phyloP scores from a whole-genome alignment of 1,284 basidiomycete species.

The Boletellus deceptivus region DNA sequence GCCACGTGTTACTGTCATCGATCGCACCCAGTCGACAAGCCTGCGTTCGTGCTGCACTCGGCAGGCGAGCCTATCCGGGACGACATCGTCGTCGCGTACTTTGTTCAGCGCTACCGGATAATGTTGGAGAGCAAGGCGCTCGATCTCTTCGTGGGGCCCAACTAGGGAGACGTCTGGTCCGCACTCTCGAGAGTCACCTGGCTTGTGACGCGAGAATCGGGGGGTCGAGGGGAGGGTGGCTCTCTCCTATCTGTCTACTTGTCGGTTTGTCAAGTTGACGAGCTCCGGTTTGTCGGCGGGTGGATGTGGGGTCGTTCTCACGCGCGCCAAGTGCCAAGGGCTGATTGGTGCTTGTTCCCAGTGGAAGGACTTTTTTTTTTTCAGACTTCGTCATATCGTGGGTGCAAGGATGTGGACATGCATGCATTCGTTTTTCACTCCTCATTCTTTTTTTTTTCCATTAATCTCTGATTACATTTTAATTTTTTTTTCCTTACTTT shows the following conservation, averaged over 20 bases:
- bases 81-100: conserved; percentile 29
- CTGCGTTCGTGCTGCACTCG: conserved; percentile 24
- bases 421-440: background rate
- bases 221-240: no score
- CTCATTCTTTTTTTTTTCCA: background rate
- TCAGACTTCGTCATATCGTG: background rate
- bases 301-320: no score
- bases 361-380: background rate
- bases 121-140: conserved; percentile 24
- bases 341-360: no score
- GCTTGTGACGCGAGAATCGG: no score
- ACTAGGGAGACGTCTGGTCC: no score
- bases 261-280: no score
- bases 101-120: conserved; percentile 28
- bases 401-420: background rate
- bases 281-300: no score
- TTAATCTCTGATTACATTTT: background rate
- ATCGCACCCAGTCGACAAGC: conserved; percentile 6
- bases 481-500: background rate
- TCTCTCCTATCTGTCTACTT: background rate
- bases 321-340: no score
- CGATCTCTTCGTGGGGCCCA: conserved; percentile 24
- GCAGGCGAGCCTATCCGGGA: conserved; percentile 27
- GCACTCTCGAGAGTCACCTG: no score
- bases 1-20: conserved; percentile 23